Percentiles rank a stretch among this genome's conserved stretches.
phyloP scores from a whole-genome alignment of 352 stramenopile species.

The Pythium grandisporangium region DNA sequence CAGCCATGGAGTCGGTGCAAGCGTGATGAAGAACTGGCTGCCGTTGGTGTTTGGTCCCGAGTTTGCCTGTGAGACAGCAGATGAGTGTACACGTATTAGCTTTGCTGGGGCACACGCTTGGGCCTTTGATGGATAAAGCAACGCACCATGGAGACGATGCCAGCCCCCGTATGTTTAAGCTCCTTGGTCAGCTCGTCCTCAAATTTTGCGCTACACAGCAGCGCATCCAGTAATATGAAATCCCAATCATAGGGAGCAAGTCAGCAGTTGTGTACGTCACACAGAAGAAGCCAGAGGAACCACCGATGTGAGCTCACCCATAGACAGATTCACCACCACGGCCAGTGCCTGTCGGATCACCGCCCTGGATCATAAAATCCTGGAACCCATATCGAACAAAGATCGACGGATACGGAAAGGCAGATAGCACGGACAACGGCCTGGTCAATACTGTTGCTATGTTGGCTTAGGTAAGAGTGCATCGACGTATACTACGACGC shows the following conservation, averaged over 20 bases:
- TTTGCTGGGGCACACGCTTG: too few species aligned
- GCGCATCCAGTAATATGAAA: too few species aligned
- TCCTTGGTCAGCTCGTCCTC: slow-evolving; percentile 90
- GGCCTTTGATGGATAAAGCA: too few species aligned
- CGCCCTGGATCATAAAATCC: slow-evolving; percentile 96
- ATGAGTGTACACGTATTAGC: too few species aligned
- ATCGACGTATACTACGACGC: too few species aligned
- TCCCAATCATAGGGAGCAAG: too few species aligned
- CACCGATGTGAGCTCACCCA: slow-evolving; percentile 26
- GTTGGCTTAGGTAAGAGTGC: not conserved
- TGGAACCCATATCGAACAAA: slow-evolving; percentile 10
- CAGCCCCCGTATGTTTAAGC: slow-evolving; percentile 92
- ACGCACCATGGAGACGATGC: slow-evolving; percentile 84
- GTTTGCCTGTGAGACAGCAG: slow-evolving; percentile 68
- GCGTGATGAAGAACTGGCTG: slow-evolving; percentile 93
- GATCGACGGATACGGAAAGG: too few species aligned
- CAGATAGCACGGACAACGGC: too few species aligned
- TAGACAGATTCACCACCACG: slow-evolving; percentile 90
- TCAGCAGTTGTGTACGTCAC: not conserved
- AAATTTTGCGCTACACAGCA: slow-evolving; percentile 80
- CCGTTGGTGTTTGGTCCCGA: slow-evolving; percentile 88
- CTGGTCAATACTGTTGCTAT: too few species aligned
- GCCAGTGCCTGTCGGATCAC: slow-evolving; percentile 91
- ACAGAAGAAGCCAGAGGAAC: not conserved
- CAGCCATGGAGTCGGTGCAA: slow-evolving; percentile 90